Evolutionary conservation across 2,329 filamentous ascomycete species (phyloP), one percentile per base, ranked within the genome.

Genomic region (Xylariales sp.): DNA sequence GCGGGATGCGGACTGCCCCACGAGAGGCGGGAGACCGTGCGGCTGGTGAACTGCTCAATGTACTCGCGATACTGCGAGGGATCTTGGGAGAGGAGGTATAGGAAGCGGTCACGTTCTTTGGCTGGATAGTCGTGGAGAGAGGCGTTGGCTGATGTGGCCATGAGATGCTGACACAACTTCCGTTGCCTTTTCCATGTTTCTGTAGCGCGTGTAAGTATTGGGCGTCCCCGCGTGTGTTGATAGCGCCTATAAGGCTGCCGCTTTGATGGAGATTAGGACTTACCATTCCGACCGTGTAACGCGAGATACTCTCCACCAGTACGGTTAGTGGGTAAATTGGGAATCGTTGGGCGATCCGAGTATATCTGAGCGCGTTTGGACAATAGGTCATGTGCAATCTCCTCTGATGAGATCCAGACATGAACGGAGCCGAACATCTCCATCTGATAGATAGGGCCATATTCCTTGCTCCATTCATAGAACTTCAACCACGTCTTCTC

Each of bases 111-210:
- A 6, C 58, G 62, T 54, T 73, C 69, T 29, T 57, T 56, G 1
- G 60, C 58, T 3, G 69, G 69, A 44, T 72, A 73, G 10, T 54
- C 51, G 49, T 71, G 64, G 4, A 71, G 55, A 2, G 55, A 58
- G 2, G 51, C 54, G n/a, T 59, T 58, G 10, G 61, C 53, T 15
- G 60, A 61, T 29, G 52, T 51, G 20, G 60, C 52, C 67, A 73
- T 71, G 12, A 72, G 53, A 44, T 67, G 61, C 39, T 65, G 62
- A 44, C 63, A 65, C 16, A 70, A 61, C 53, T 65, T 70, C 6
- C 69, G 61, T 49, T 73, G 69, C n/a, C 68, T 62, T 50, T 65
- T 70, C 70, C 70, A 73, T 3, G 61, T 70, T 4, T 70, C 68
- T 69, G 46, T 31, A 37, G 19, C 5, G 8, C 15, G 20, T 4